phyloP scores from a whole-genome alignment of 163 green algal genomes.

The Chloromonas sp. region DNA sequence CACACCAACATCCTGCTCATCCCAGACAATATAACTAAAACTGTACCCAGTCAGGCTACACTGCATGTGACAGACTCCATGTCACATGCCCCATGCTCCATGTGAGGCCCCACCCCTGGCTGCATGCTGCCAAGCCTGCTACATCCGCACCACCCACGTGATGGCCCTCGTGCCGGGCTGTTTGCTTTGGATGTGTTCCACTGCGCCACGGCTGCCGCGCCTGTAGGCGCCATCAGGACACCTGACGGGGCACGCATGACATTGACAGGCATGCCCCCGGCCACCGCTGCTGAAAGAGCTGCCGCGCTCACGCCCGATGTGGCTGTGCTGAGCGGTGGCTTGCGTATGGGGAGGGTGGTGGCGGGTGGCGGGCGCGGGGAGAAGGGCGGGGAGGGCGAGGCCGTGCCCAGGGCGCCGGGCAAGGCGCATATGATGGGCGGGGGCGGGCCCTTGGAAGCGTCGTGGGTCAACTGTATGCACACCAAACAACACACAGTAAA shows the following conservation, averaged over 20 bases:
- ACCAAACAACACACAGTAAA: not conserved
- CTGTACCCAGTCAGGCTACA: too few species aligned
- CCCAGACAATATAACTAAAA: too few species aligned
- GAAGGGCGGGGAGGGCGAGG: not conserved
- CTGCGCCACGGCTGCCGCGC: not conserved
- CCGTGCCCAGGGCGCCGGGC: not conserved
- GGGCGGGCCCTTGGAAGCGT: not conserved
- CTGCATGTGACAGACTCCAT: too few species aligned
- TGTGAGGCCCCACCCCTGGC: too few species aligned
- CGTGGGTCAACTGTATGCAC: constrained; percentile 2
- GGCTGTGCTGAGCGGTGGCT: not conserved
- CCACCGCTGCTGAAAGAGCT: not conserved
- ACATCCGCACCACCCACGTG: not conserved
- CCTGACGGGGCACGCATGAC: not conserved
- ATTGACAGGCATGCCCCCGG: not conserved
- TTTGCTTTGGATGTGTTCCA: constrained; percentile 1
- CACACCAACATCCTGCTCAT: too few species aligned
- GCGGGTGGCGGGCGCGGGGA: not conserved
- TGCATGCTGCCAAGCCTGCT: too few species aligned
- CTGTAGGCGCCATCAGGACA: not conserved
- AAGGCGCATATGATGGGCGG: not conserved
- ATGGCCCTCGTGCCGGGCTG: not conserved
- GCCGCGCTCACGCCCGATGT: not conserved
- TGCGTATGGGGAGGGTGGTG: not conserved
- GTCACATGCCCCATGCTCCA: too few species aligned